Evolutionary conservation across 2,329 filamentous ascomycete genomes (phyloP).

Genomic region (Didymella glomerata): DNA sequence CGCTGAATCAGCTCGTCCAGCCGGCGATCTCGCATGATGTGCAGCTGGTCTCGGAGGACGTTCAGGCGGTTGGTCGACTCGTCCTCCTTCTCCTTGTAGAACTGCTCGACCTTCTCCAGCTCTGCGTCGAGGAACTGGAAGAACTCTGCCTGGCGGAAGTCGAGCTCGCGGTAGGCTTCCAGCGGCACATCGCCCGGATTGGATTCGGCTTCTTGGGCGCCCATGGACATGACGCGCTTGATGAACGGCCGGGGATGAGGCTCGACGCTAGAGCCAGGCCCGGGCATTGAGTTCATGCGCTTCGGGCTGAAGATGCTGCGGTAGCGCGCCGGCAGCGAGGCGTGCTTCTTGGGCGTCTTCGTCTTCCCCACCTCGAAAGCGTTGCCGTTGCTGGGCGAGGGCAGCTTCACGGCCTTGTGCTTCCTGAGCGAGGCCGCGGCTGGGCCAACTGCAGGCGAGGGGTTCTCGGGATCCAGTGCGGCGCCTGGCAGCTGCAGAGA

Average conservation of each 20-base stretch:
- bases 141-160: slow-evolving; percentile 82
- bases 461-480: slow-evolving; percentile 59
- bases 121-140: slow-evolving; percentile 84
- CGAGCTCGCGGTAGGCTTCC: slow-evolving; percentile 69
- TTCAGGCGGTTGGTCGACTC: slow-evolving; percentile 78
- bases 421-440: slow-evolving; percentile 27
- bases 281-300: slow-evolving; percentile 53
- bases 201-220: slow-evolving; percentile 48
- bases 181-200: slow-evolving; percentile 60
- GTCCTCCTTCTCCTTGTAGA: slow-evolving; percentile 87
- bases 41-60: slow-evolving; percentile 81
- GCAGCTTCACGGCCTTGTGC: slow-evolving; percentile 32
- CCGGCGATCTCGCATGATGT: slow-evolving; percentile 88
- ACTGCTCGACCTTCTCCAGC: slow-evolving; percentile 88
- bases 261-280: slow-evolving; percentile 35
- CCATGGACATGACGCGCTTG: slow-evolving; percentile 55
- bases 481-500: slow-evolving; percentile 69
- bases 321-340: slow-evolving; percentile 42
- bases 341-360: slow-evolving; percentile 40
- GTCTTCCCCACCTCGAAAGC: slow-evolving; percentile 58
- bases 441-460: slow-evolving; percentile 29
- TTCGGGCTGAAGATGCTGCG: slow-evolving; percentile 52
- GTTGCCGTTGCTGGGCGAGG: slow-evolving; percentile 38
- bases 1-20: slow-evolving; percentile 72
- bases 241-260: slow-evolving; percentile 48